phyloP scores from a whole-genome alignment of 495 filamentous ascomycete species.

The Penicillium nucicola region DNA sequence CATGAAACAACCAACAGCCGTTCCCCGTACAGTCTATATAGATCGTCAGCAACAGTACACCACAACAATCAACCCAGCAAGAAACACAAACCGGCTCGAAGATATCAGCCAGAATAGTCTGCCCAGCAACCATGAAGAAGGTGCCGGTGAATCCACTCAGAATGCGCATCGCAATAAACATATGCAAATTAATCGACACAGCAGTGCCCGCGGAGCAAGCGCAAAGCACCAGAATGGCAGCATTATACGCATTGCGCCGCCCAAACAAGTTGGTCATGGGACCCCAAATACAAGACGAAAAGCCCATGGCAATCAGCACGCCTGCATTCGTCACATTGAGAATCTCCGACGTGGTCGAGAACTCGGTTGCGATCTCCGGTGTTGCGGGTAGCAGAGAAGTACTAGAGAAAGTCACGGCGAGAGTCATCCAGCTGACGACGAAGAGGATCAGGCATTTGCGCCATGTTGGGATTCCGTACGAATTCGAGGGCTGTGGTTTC shows the following conservation, averaged over 20 bases:
- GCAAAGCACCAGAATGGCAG: slow-evolving; percentile 36
- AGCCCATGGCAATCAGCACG: slow-evolving; percentile 55
- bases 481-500: slow-evolving; percentile 15
- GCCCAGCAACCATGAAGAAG: slow-evolving; percentile 46
- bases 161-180: slow-evolving; percentile 41
- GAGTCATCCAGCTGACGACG: slow-evolving; percentile 42
- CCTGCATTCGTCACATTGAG: slow-evolving; percentile 46
- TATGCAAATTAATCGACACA: slow-evolving; percentile 27
- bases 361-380: slow-evolving; percentile 40
- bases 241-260: slow-evolving; percentile 32
- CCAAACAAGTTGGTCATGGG: slow-evolving; percentile 43
- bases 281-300: slow-evolving; percentile 52
- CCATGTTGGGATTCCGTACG: slow-evolving; percentile 34
- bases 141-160: slow-evolving; percentile 42
- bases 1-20: slow-evolving; percentile 53
- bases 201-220: slow-evolving; percentile 35
- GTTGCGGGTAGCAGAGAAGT: slow-evolving; percentile 41
- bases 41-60: slow-evolving; percentile 1
- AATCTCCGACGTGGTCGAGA: slow-evolving; percentile 35
- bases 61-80: background rate
- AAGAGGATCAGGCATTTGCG: slow-evolving; percentile 44
- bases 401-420: slow-evolving; percentile 41
- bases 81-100: slow-evolving; percentile 38
- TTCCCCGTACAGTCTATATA: slow-evolving; percentile 50
- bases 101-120: slow-evolving; percentile 46